Percentiles rank a stretch among this genome's conserved stretches.
Conservation (phyloP, 805 yeast genomes). For the Teunomyces tritomae region DNA sequence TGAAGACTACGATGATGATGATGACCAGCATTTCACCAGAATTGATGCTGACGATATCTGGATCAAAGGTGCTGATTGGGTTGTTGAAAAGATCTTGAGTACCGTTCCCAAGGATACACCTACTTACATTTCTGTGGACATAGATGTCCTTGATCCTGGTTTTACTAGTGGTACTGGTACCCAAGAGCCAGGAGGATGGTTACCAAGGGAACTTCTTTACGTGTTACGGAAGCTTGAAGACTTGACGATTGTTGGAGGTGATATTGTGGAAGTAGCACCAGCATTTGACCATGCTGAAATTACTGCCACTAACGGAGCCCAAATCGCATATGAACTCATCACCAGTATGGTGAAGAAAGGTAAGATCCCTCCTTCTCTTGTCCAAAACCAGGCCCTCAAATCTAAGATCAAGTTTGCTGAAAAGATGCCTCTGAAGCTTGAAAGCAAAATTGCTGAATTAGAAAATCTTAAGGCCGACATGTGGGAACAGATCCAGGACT, state of each 20-base stretch:
- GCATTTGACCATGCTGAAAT: slow-evolving; percentile 63
- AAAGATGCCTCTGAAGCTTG: not conserved
- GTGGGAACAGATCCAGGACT: slow-evolving; percentile 2
- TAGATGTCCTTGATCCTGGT: slow-evolving; percentile 60
- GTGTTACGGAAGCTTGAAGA: slow-evolving; percentile 44
- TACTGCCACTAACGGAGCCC: slow-evolving; percentile 69
- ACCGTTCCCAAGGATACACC: slow-evolving; percentile 64
- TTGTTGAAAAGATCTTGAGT: slow-evolving; percentile 49
- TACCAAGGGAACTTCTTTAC: slow-evolving; percentile 53
- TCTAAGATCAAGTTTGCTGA: not conserved
- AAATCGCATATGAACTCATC: slow-evolving; percentile 65
- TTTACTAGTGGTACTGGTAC: slow-evolving; percentile 60
- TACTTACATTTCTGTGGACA: slow-evolving; percentile 76
- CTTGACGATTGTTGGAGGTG: slow-evolving; percentile 53
- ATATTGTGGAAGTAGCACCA: slow-evolving; percentile 61
- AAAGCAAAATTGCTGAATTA: slow-evolving; percentile 12
- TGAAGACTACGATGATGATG: slow-evolving; percentile 63
- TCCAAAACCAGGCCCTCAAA: not conserved
- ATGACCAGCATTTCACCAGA: slow-evolving; percentile 68
- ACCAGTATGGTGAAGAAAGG: slow-evolving; percentile 74
- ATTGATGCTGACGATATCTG: slow-evolving; percentile 74
- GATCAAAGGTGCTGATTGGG: slow-evolving; percentile 59
- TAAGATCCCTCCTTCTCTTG: not conserved
- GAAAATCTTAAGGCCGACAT: slow-evolving; percentile 11
- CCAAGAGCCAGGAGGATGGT: slow-evolving; percentile 58